Evolutionary conservation across 768 basidiomycete species (phyloP).

Genomic region (Mycena rosella): DNA sequence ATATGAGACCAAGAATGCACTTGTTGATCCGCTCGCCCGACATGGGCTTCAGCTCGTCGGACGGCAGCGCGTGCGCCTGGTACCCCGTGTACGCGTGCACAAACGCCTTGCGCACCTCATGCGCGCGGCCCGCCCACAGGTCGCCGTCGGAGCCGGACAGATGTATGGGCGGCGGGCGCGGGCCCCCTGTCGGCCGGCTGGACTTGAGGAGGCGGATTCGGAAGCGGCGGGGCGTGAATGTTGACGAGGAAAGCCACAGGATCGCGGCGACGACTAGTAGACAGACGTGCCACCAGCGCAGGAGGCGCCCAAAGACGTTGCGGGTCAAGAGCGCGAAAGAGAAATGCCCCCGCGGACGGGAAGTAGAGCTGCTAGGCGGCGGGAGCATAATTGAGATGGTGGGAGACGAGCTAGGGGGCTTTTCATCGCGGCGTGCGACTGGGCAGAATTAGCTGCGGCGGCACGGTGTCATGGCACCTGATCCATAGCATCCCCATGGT

Average conservation of each 20-base stretch:
- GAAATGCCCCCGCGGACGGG: neutral
- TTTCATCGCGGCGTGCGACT: too few species aligned
- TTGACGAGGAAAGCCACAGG: constrained; percentile 2
- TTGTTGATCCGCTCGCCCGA: constrained; percentile 64
- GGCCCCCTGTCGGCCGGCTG: constrained; percentile 17
- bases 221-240: constrained; percentile 20
- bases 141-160: constrained; percentile 12
- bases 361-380: too few species aligned
- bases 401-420: too few species aligned
- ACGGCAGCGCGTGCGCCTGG: constrained; percentile 60
- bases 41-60: constrained; percentile 71
- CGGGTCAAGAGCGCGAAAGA: constrained; percentile 11
- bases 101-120: constrained; percentile 69
- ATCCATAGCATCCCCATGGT: too few species aligned
- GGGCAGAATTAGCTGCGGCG: too few species aligned
- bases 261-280: neutral
- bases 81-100: constrained; percentile 73
- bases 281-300: constrained; percentile 25
- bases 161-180: constrained; percentile 19
- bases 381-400: too few species aligned
- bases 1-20: too few species aligned
- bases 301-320: neutral
- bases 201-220: constrained; percentile 29
- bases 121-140: constrained; percentile 64
- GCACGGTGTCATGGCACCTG: too few species aligned